Percentiles rank a stretch among this genome's conserved stretches.
These are phyloP conservation scores for Carnegiea gigantea DNA, from an alignment of 179 eudicot genomes.

Conservation along the genomic window DNA sequence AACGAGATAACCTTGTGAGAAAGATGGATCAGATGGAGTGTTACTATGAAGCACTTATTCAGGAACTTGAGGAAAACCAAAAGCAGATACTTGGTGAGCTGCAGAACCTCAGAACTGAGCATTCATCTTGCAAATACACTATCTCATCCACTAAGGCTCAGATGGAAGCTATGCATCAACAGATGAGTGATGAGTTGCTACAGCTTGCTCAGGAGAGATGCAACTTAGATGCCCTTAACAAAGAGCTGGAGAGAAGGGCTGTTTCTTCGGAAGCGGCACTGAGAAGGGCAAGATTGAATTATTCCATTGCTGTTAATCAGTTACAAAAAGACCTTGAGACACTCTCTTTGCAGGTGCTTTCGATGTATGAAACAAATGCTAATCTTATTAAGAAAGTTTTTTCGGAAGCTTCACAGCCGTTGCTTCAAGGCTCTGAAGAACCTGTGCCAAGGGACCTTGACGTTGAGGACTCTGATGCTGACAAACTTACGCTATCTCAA, in stretches of 20 bases:
- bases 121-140: constrained; percentile 68
- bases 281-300: constrained; percentile 79
- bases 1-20: constrained; percentile 58
- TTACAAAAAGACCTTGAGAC: constrained; percentile 89
- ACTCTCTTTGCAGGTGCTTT: constrained; percentile 82
- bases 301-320: constrained; percentile 87
- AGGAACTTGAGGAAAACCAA: constrained; percentile 93
- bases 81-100: constrained; percentile 78
- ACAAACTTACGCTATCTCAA: constrained; percentile 27
- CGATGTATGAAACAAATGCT: constrained; percentile 94
- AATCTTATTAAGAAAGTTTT: constrained; percentile 68
- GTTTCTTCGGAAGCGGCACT: constrained; percentile 75
- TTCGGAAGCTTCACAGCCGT: constrained; percentile 50
- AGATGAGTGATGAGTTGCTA: constrained; percentile 62
- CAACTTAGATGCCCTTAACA: constrained; percentile 52
- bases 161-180: constrained; percentile 68
- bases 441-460: constrained; percentile 22
- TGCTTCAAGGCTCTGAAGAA: constrained; percentile 34
- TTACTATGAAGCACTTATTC: constrained; percentile 93
- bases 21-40: constrained; percentile 98
- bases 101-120: constrained; percentile 83
- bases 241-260: constrained; percentile 86
- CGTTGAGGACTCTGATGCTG: constrained; percentile 28
- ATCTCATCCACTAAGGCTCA: constrained; percentile 59
- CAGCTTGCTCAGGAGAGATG: constrained; percentile 60